Evolutionary conservation across 129 eudicot species (phyloP).

Genomic region (Ambrosia trifida): DNA sequence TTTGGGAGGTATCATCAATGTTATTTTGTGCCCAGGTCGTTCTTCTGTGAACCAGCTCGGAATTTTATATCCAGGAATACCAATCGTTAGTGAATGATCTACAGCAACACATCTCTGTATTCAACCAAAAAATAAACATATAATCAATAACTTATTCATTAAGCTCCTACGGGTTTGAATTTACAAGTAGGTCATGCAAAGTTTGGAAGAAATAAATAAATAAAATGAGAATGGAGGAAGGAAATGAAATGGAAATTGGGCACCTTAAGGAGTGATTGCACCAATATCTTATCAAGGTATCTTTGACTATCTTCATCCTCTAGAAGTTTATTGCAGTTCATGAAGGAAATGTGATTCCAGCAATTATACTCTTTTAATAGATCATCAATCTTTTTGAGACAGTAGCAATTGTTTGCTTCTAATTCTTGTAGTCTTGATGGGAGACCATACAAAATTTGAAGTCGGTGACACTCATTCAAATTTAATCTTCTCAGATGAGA

Average conservation of each 20-base stretch:
- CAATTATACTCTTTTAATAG: background rate
- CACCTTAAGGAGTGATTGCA: conserved; percentile 2
- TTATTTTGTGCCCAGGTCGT: background rate
- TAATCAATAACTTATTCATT: background rate
- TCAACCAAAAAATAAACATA: background rate
- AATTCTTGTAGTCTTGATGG: background rate
- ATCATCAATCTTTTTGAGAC: conserved; percentile 9
- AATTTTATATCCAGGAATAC: background rate
- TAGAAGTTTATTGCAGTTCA: background rate
- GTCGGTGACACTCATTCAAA: background rate
- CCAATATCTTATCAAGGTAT: background rate
- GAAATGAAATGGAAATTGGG: background rate
- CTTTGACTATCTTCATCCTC: background rate
- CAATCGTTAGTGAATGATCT: background rate
- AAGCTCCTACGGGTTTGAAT: too few species aligned
- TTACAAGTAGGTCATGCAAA: background rate
- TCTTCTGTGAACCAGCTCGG: conserved; percentile 20
- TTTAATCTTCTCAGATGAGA: background rate
- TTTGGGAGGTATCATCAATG: conserved; percentile 5
- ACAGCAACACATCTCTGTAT: conserved; percentile 10
- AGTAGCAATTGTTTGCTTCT: background rate
- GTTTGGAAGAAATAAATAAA: background rate
- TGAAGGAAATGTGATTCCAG: background rate
- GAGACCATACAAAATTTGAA: background rate
- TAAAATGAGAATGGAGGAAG: background rate